Evolutionary conservation across 805 yeast genomes (phyloP).

Genomic region (Yueomyces sp.): DNA sequence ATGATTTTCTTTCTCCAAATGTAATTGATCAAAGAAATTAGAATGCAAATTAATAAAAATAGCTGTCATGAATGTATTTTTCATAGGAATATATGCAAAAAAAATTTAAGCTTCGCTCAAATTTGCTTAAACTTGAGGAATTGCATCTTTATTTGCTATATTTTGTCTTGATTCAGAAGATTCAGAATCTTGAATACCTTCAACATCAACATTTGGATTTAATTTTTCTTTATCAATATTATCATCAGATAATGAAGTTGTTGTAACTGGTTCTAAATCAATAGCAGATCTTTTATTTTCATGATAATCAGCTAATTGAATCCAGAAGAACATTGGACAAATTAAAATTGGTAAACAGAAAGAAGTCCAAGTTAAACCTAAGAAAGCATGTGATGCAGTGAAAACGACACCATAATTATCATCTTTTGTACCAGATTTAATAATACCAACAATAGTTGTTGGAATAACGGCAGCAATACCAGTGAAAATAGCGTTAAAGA

Average conservation of each 20-base stretch:
- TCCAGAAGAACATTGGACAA: slow-evolving; percentile 6
- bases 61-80: too few species aligned
- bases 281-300: background rate
- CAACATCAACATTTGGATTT: background rate
- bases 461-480: slow-evolving; percentile 18
- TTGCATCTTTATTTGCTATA: too few species aligned
- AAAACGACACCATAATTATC: slow-evolving; percentile 20
- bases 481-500: slow-evolving; percentile 13
- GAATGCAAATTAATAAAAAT: too few species aligned
- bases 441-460: slow-evolving; percentile 17
- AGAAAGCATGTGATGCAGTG: slow-evolving; percentile 12
- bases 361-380: slow-evolving; percentile 21
- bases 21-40: too few species aligned
- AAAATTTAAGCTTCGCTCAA: too few species aligned
- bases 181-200: background rate
- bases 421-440: slow-evolving; percentile 20
- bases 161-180: background rate
- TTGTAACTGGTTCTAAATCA: background rate
- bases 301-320: background rate
- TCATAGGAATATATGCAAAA: too few species aligned
- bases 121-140: too few species aligned
- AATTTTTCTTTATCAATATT: background rate
- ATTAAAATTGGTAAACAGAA: slow-evolving; percentile 14
- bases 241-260: background rate
- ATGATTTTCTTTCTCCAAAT: too few species aligned